Percentiles rank a stretch among this genome's conserved stretches.
Conservation (phyloP, 139 green algal genomes). For the Asterochloris sp. region DNA sequence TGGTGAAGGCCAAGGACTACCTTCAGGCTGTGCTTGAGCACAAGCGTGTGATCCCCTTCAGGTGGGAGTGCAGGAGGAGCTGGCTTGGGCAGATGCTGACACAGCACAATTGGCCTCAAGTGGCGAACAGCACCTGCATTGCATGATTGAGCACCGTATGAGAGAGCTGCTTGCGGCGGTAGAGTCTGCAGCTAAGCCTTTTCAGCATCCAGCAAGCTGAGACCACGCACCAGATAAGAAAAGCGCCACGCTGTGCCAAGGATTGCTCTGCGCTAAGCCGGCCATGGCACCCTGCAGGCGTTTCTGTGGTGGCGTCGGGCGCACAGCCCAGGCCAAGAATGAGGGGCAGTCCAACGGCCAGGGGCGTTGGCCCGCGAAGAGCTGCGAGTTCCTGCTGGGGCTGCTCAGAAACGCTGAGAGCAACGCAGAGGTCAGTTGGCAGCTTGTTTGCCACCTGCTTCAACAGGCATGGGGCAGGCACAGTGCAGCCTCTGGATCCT, state of each 20-base stretch:
- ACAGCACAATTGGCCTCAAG: too few relatives aligned
- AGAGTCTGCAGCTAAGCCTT: too few relatives aligned
- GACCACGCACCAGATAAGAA: too few relatives aligned
- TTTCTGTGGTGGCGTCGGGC: constrained; percentile 82
- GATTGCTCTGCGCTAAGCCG: too few relatives aligned
- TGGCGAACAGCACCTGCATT: too few relatives aligned
- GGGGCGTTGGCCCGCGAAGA: constrained; percentile 98
- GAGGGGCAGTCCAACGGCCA: constrained; percentile 75
- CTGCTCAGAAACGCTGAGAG: constrained; percentile 98
- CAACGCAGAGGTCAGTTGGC: constrained; percentile 87
- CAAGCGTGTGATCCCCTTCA: constrained; percentile 94
- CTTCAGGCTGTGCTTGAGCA: constrained; percentile 92
- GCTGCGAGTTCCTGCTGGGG: constrained; percentile 86
- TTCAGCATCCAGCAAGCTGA: too few relatives aligned
- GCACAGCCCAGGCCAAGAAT: constrained; percentile 71
- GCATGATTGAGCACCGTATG: too few relatives aligned
- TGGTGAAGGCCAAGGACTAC: constrained; percentile 94
- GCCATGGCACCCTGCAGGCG: constrained; percentile 21
- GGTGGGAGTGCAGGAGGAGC: constrained; percentile 7
- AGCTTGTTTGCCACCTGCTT: too few relatives aligned
- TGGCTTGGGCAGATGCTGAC: too few relatives aligned
- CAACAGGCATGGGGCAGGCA: neutral
- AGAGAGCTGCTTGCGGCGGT: too few relatives aligned
- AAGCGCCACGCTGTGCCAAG: too few relatives aligned
- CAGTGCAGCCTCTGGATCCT: neutral